Percentiles rank a stretch among this genome's conserved stretches.
Conservation (phyloP, 2,329 filamentous ascomycete species). For the Acrodontium crateriforme region DNA sequence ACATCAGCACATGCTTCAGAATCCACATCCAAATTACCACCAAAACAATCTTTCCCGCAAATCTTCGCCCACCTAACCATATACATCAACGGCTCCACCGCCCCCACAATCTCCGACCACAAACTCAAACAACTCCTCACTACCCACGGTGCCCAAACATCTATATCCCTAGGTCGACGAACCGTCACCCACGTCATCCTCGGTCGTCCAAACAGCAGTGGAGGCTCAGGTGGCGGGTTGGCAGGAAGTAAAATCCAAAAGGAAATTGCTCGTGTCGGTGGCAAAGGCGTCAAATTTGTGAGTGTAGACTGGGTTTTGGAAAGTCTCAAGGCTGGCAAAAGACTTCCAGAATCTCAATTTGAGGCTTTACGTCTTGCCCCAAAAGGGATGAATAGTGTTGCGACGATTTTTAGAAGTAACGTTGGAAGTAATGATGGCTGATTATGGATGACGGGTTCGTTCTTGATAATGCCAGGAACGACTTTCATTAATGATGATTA, state of each 20-base stretch:
- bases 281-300: constrained; percentile 64
- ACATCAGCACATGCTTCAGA: constrained; percentile 1
- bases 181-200: constrained; percentile 79
- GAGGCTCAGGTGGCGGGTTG: constrained; percentile 58
- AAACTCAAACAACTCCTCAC: constrained; percentile 66
- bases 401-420: constrained; percentile 23
- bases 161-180: constrained; percentile 55
- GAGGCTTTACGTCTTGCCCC: constrained; percentile 47
- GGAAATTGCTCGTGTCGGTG: constrained; percentile 56
- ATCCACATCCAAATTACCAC: not conserved
- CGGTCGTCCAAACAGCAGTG: constrained; percentile 39
- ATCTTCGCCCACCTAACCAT: constrained; percentile 53
- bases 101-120: constrained; percentile 71
- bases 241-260: constrained; percentile 66
- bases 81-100: constrained; percentile 79
- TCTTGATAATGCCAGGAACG: too few species aligned
- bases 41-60: too few species aligned
- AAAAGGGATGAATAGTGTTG: constrained; percentile 51
- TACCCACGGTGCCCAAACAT: constrained; percentile 58
- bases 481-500: too few species aligned
- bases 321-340: constrained; percentile 60
- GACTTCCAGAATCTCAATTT: constrained; percentile 63
- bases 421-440: too few species aligned
- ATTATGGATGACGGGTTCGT: too few species aligned
- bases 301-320: constrained; percentile 77